Percentiles rank a stretch among this genome's conserved stretches.
Evolutionary conservation across 768 basidiomycete species (phyloP).

Genomic region (Agaricus blazei): DNA sequence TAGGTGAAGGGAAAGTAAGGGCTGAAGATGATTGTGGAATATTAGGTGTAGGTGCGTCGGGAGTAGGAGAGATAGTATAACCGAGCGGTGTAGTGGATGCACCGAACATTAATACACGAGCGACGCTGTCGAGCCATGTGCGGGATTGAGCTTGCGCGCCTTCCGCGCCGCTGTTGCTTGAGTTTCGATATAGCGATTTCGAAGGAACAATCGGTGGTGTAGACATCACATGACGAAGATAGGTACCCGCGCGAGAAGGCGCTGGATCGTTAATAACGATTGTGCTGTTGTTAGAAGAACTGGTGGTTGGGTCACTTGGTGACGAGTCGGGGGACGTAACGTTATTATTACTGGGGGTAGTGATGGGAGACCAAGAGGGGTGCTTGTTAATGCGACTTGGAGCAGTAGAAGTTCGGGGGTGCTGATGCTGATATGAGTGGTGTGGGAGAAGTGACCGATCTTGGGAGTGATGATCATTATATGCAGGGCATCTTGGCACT

Average conservation of each 20-base stretch:
- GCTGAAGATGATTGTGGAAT: not conserved
- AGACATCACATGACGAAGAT: constrained; percentile 74
- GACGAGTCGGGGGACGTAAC: not conserved
- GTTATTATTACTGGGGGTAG: not conserved
- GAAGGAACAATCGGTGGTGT: constrained; percentile 35
- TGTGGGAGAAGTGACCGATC: not conserved
- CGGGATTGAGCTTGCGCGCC: constrained; percentile 50
- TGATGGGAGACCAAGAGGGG: constrained; percentile 1
- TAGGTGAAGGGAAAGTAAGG: too few species aligned
- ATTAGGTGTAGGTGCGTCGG: constrained; percentile 1
- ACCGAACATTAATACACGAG: constrained; percentile 57
- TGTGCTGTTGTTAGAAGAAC: constrained; percentile 16
- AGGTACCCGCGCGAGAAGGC: constrained; percentile 56
- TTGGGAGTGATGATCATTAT: not conserved
- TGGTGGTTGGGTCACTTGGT: not conserved
- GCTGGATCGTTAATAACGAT: constrained; percentile 28
- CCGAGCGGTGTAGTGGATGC: constrained; percentile 20
- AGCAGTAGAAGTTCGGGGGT: not conserved
- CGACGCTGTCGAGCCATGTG: constrained; percentile 70
- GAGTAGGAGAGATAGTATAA: constrained; percentile 1
- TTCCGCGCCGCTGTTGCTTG: constrained; percentile 16
- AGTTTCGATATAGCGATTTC: constrained; percentile 26
- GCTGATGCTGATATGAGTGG: not conserved
- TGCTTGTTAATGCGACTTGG: constrained; percentile 4
- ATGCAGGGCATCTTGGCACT: not conserved